Conservation (phyloP, 2,329 filamentous ascomycete genomes). For the Monilinia fructicola region DNA sequence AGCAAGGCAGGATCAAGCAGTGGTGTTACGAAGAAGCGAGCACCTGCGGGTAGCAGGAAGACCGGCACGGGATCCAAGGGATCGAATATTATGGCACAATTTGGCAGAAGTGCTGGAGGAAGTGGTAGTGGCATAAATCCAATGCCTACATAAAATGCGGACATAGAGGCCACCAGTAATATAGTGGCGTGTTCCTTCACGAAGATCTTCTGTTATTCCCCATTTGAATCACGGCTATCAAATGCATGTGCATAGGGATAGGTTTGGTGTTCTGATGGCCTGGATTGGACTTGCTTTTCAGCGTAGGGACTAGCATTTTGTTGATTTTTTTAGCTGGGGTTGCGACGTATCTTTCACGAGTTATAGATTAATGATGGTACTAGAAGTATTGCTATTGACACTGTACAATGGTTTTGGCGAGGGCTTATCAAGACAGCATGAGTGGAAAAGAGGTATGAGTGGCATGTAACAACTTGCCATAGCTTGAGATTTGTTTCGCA, state of each 20-base stretch:
- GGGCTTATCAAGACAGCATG: not conserved
- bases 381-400: not conserved
- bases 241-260: constrained; percentile 9
- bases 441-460: not conserved
- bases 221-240: not conserved
- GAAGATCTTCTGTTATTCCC: not conserved
- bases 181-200: not conserved
- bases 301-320: constrained; percentile 1
- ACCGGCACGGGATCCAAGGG: constrained; percentile 13
- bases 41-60: constrained; percentile 27
- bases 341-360: constrained; percentile 1
- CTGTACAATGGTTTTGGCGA: not conserved
- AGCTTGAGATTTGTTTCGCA: not conserved
- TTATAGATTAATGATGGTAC: not conserved
- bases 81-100: constrained; percentile 18
- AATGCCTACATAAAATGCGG: constrained; percentile 18
- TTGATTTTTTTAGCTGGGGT: not conserved
- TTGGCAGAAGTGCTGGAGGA: constrained; percentile 17
- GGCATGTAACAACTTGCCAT: constrained; percentile 1
- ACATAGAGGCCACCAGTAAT: no score
- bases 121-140: constrained; percentile 36
- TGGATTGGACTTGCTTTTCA: constrained; percentile 14
- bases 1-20: constrained; percentile 18
- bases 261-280: constrained; percentile 4
- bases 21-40: constrained; percentile 32